Evolutionary conservation across 2,329 filamentous ascomycete species (phyloP).

Genomic region (Hymenoscyphus infarciens): DNA sequence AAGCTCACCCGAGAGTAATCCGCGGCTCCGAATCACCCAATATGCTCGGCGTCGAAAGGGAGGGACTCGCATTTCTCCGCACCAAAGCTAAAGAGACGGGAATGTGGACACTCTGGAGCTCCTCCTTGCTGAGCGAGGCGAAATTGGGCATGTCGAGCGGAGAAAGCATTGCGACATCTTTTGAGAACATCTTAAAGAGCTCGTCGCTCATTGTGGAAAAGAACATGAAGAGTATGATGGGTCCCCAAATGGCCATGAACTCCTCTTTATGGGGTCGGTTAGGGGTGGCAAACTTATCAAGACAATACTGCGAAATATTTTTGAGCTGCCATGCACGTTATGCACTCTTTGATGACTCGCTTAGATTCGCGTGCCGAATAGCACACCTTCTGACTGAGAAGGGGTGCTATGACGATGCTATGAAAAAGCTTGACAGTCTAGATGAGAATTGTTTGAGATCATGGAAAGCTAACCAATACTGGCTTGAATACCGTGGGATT

Average conservation of each 20-base stretch:
- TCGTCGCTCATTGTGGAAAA: conserved; percentile 78
- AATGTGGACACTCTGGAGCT: conserved; percentile 81
- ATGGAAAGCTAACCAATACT: conserved; percentile 74
- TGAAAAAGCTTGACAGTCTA: conserved; percentile 55
- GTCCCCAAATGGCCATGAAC: conserved; percentile 68
- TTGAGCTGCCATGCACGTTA: conserved; percentile 65
- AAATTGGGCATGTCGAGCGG: conserved; percentile 74
- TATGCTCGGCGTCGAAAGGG: conserved; percentile 73
- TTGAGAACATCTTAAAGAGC: conserved; percentile 78
- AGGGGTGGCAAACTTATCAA: conserved; percentile 56
- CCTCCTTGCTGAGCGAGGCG: conserved; percentile 79
- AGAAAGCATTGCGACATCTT: conserved; percentile 56
- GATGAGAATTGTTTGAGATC: conserved; percentile 62
- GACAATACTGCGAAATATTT: conserved; percentile 67
- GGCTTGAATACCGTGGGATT: conserved; percentile 63
- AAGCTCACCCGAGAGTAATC: conserved; percentile 74
- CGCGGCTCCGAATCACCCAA: conserved; percentile 66
- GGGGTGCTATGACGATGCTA: conserved; percentile 69
- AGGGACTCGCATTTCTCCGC: conserved; percentile 79
- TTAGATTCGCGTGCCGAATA: conserved; percentile 70
- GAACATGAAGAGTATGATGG: conserved; percentile 68
- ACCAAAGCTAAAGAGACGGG: conserved; percentile 81
- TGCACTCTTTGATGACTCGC: conserved; percentile 69
- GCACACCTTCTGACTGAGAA: conserved; percentile 62
- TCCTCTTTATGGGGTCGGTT: conserved; percentile 74